phyloP scores from a whole-genome alignment of 75 land plant genomes.

The Sequoiadendron giganteum region DNA sequence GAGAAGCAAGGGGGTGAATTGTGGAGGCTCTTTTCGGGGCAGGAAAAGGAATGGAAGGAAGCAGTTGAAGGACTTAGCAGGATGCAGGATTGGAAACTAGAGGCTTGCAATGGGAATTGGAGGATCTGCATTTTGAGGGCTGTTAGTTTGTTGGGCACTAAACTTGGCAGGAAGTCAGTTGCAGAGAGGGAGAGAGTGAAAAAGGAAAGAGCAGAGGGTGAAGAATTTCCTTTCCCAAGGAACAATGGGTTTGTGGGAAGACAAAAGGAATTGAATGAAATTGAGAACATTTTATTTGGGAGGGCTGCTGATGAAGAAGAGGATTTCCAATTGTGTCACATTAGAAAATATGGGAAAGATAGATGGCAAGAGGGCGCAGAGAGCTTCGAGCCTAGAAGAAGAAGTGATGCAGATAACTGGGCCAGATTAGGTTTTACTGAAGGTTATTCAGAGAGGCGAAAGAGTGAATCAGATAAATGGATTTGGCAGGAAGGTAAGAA shows the following conservation, averaged over 20 bases:
- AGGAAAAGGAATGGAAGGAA: constrained; percentile 68
- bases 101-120: constrained; percentile 72
- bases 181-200: constrained; percentile 23
- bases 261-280: constrained; percentile 63
- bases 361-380: constrained; percentile 15
- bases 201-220: constrained; percentile 24
- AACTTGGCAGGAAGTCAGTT: constrained; percentile 68
- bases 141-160: constrained; percentile 50
- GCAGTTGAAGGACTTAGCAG: constrained; percentile 59
- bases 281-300: constrained; percentile 63
- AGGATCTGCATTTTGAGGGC: constrained; percentile 59
- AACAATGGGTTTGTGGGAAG: constrained; percentile 72
- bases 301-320: constrained; percentile 34
- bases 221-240: constrained; percentile 71
- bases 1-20: constrained; percentile 49
- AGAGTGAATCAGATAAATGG: constrained; percentile 23
- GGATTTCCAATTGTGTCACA: constrained; percentile 30
- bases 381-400: constrained; percentile 7
- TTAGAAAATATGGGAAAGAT: background rate
- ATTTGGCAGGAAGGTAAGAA: constrained; percentile 3
- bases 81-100: constrained; percentile 62
- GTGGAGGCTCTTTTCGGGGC: constrained; percentile 32
- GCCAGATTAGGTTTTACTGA: background rate
- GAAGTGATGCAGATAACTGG: constrained; percentile 18
- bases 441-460: constrained; percentile 12